Conservation (phyloP, 108 stramenopile genomes). For the Skeletonema potamos region DNA sequence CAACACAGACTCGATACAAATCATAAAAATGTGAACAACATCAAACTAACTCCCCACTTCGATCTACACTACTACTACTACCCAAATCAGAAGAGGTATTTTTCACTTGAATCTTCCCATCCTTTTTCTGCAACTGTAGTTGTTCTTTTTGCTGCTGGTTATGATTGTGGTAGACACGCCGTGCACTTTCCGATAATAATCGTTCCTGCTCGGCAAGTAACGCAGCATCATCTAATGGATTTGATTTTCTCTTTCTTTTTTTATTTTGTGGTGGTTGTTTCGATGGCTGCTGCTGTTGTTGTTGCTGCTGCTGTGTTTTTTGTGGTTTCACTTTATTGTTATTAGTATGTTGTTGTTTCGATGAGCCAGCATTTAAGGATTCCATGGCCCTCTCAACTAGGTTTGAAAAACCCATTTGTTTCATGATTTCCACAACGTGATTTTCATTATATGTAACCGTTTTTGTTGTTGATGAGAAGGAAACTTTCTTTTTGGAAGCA, state of each 20-base stretch:
- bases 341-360: background rate
- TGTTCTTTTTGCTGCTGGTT: background rate
- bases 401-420: constrained; percentile 12
- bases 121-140: background rate
- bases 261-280: constrained; percentile 4
- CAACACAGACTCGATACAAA: background rate
- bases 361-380: constrained; percentile 4
- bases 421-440: constrained; percentile 8
- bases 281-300: background rate
- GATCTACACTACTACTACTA: background rate
- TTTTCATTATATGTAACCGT: constrained; percentile 14
- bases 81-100: background rate
- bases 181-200: constrained; percentile 23
- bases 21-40: background rate
- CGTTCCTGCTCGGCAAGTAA: constrained; percentile 27
- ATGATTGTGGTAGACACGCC: constrained; percentile 4
- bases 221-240: constrained; percentile 5
- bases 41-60: background rate
- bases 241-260: constrained; percentile 12
- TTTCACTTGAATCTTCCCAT: background rate
- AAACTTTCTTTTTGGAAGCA: background rate
- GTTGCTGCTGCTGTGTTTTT: background rate
- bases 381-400: constrained; percentile 9
- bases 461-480: background rate
- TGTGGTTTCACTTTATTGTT: background rate